Evolutionary conservation across 2,329 filamentous ascomycete species (phyloP).

Genomic region (Aspergillus sp.): DNA sequence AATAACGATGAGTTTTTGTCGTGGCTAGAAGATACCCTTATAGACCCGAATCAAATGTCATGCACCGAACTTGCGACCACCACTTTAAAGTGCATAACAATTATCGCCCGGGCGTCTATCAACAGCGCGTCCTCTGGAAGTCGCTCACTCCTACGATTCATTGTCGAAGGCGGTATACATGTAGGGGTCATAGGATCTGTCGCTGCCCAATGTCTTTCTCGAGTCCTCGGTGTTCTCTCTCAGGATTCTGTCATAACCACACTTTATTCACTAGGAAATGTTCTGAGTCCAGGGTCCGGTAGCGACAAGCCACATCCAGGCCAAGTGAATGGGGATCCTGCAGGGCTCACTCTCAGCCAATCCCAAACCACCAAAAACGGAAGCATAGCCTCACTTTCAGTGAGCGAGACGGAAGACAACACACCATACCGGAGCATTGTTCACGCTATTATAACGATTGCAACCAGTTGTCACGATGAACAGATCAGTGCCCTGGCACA

Average conservation of each 20-base stretch:
- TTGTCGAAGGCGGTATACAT: conserved; percentile 74
- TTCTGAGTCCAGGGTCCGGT: conserved; percentile 71
- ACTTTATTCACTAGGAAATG: conserved; percentile 93
- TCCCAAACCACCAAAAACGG: conserved; percentile 33
- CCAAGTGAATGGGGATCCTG: conserved; percentile 33
- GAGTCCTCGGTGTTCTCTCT: conserved; percentile 76
- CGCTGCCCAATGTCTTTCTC: conserved; percentile 82
- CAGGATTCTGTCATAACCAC: conserved; percentile 94
- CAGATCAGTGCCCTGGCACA: conserved; percentile 93
- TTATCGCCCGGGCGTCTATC: conserved; percentile 74
- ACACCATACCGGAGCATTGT: conserved; percentile 83
- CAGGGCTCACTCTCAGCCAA: conserved; percentile 49
- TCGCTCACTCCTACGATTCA: conserved; percentile 77
- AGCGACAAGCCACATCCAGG: conserved; percentile 47
- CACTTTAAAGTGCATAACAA: conserved; percentile 76
- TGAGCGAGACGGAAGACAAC: conserved; percentile 75
- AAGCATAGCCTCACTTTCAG: conserved; percentile 67
- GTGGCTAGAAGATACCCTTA: conserved; percentile 82
- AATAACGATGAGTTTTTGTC: conserved; percentile 75
- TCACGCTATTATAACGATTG: conserved; percentile 91
- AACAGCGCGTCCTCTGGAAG: conserved; percentile 73
- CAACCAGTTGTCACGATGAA: conserved; percentile 75
- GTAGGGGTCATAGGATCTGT: conserved; percentile 68
- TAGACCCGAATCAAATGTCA: conserved; percentile 77
- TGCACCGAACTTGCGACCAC: conserved; percentile 74